Conservation (phyloP, 139 green algal species). For the Chlamydomonas sp. region DNA sequence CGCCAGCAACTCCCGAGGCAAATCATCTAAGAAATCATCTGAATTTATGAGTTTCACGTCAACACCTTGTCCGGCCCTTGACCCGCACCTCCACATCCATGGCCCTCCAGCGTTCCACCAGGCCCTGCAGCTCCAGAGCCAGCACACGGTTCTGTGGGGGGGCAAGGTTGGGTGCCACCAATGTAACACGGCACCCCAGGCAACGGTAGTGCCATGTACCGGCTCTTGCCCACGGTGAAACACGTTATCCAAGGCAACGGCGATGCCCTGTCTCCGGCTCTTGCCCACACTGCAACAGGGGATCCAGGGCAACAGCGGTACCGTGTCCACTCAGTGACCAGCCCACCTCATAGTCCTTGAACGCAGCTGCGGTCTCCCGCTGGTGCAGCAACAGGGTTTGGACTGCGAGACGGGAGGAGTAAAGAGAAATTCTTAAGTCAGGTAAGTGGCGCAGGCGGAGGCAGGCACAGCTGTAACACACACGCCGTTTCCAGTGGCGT, state of each 20-base stretch:
- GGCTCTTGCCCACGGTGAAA: not conserved
- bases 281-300: not conserved
- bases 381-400: constrained; percentile 2
- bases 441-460: no score
- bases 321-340: no score
- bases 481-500: no score
- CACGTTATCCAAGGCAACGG: not conserved
- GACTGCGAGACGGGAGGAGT: not conserved
- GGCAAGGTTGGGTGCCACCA: not conserved
- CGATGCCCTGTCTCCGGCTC: not conserved
- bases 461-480: no score
- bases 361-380: constrained; percentile 13
- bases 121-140: constrained; percentile 46
- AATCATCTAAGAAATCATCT: not conserved
- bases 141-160: constrained; percentile 47
- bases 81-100: constrained; percentile 46
- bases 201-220: not conserved
- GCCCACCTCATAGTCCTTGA: constrained; percentile 36
- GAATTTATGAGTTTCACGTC: not conserved
- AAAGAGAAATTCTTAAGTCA: not conserved
- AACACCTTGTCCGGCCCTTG: not conserved
- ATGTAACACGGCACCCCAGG: not conserved
- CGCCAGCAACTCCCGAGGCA: not conserved
- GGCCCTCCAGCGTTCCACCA: constrained; percentile 46
- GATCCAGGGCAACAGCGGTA: not conserved